Evolutionary conservation across 1,284 basidiomycete species (phyloP).

Genomic region (Inonotus obliquus): DNA sequence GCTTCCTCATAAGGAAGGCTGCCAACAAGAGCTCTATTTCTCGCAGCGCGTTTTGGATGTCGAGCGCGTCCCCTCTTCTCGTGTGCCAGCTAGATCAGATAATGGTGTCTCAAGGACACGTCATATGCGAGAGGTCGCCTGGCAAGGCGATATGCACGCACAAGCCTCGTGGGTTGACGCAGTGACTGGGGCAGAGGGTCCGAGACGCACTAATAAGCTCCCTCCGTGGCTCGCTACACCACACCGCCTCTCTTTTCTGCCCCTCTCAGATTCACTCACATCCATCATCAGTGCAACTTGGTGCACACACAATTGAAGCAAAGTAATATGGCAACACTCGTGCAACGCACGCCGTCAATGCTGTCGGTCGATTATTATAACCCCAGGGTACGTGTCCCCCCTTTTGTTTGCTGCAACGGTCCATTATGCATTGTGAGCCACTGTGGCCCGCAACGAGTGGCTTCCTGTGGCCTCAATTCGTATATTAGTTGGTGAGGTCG

Average conservation of each 20-base stretch:
- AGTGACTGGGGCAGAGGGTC: constrained; percentile 3
- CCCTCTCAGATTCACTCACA: neutral
- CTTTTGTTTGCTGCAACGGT: neutral
- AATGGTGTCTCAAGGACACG: neutral
- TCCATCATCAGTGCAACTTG: neutral
- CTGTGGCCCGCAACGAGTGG: neutral
- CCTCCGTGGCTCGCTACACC: neutral
- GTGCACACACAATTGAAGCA: neutral
- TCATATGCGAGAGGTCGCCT: neutral
- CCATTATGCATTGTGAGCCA: neutral
- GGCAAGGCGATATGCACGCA: neutral
- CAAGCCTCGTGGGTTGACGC: neutral
- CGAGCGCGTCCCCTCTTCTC: too few species aligned
- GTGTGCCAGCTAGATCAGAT: too few species aligned
- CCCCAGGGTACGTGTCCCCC: neutral
- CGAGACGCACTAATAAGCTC: neutral
- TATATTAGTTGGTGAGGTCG: neutral
- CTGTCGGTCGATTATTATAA: neutral
- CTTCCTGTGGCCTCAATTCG: neutral
- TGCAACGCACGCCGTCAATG: neutral
- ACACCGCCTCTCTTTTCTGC: too few species aligned
- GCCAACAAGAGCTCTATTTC: too few species aligned
- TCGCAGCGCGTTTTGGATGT: too few species aligned
- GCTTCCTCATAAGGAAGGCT: too few species aligned
- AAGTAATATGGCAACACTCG: neutral